A percentile compares a stretch with the other conserved stretches of the same genome.
phyloP scores from a whole-genome alignment of 495 filamentous ascomycete species.

The Hypoxylon trugodes region DNA sequence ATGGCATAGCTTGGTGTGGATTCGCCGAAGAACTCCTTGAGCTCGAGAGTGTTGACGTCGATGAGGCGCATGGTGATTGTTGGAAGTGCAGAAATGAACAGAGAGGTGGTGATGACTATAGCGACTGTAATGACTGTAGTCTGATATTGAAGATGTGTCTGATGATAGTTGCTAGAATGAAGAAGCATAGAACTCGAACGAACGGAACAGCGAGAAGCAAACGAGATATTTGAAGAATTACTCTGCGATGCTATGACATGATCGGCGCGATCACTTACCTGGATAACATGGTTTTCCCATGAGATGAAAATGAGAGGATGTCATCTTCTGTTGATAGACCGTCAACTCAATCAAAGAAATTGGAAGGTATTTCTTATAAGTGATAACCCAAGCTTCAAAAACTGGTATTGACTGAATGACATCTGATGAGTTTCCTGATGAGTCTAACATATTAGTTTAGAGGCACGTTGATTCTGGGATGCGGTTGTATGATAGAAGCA shows the following conservation, averaged over 20 bases:
- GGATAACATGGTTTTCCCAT: background rate
- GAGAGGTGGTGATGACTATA: background rate
- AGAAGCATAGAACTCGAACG: background rate
- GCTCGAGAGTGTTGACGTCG: conserved; percentile 48
- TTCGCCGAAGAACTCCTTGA: conserved; percentile 47
- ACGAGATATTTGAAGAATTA: background rate
- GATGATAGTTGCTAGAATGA: background rate
- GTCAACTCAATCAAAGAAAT: background rate
- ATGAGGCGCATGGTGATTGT: conserved; percentile 52
- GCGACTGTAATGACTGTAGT: too few species aligned
- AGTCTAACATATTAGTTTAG: background rate
- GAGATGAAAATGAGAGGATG: background rate
- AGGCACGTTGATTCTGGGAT: background rate
- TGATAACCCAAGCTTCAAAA: background rate
- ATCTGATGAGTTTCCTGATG: background rate
- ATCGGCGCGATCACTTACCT: conserved; percentile 9
- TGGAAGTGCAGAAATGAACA: background rate
- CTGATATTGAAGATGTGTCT: background rate
- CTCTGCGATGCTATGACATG: background rate
- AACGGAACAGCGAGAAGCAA: background rate
- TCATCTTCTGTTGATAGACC: background rate
- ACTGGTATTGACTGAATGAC: background rate
- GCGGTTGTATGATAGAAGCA: background rate
- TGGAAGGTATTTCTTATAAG: conserved; percentile 2
- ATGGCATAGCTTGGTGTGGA: conserved; percentile 51